Base-by-base conservation (phyloP, 1,284 basidiomycete species). In the Coniophora puteana region DNA sequence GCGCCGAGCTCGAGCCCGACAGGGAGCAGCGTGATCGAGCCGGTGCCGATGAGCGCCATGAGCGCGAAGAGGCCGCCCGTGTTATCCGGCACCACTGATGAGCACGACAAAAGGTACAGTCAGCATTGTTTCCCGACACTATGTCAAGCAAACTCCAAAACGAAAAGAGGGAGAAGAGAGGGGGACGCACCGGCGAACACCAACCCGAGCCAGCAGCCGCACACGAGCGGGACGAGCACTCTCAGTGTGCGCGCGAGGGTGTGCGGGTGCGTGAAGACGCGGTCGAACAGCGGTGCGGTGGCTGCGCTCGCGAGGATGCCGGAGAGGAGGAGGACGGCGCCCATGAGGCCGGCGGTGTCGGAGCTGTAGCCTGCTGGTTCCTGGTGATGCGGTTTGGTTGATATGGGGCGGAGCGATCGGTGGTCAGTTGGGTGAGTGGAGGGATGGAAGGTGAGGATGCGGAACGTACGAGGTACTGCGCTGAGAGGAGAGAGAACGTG, bases 241-340 rank as follows among this genome's bases (percentile, higher is more conserved):
- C 84, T 86, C 40, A 70, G 52, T 2, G 77, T 75, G 6, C 78
- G 46, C 0, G 77, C 83, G 27, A 89, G 69, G 47, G 78, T 78
- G 47, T 78, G 71, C 2, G 85, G 88, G 47, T 78, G 71, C 2
- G 85, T 88, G 44, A 90, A 75, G 7, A 88, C 76, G 17, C 87
- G 76, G 53, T 91, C 88, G 51, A 89, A 83, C 3, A 89, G 60
- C 0, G 88, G 89, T 1, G 87, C 75, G 0, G 79, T 77, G 35
- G 80, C 51, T 25, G 79, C 63, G 0, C 87, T 81, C 12, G 76
- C 72, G 4, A 83, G 62, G 45, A 91, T 74, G 8, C 88, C 88
- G 2, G 80, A 69, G 21, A 89, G 61, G 6, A 89, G 69, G 20
- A 89, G 61, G 18, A 69, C 71, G 10, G 83, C 83, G 23, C 85